Conservation (phyloP, 1,139 yeast species). For the Pneumocystis carinii region DNA sequence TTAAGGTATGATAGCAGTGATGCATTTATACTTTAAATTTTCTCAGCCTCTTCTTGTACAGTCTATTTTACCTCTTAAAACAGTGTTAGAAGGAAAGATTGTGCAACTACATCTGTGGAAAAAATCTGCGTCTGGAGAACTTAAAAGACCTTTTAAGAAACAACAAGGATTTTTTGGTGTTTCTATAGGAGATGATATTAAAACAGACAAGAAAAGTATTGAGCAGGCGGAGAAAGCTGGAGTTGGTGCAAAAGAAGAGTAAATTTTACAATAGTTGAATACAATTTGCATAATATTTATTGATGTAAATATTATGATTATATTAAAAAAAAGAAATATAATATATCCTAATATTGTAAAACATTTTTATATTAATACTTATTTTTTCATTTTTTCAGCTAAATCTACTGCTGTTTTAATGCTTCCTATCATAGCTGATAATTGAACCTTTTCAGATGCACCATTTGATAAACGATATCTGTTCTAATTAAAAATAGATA, state of each 20-base stretch:
- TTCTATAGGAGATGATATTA: constrained; percentile 43
- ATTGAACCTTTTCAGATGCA: constrained; percentile 79
- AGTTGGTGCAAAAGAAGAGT: constrained; percentile 88
- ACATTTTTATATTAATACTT: not conserved
- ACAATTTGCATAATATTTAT: not conserved
- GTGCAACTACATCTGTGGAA: constrained; percentile 85
- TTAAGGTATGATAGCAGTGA: constrained; percentile 94
- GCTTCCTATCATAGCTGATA: constrained; percentile 80
- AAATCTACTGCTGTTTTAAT: constrained; percentile 44
- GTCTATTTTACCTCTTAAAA: constrained; percentile 75
- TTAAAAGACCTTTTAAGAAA: constrained; percentile 93
- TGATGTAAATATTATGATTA: not conserved
- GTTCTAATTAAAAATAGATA: constrained; percentile 54
- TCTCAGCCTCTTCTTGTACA: constrained; percentile 96
- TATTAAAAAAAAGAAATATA: not conserved
- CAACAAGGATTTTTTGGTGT: constrained; percentile 59
- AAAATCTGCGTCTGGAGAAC: constrained; percentile 71
- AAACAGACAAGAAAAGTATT: constrained; percentile 76
- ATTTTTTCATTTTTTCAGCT: constrained; percentile 15
- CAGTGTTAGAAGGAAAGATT: constrained; percentile 79
- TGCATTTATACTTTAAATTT: constrained; percentile 96
- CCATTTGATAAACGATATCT: constrained; percentile 87
- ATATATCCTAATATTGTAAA: not conserved
- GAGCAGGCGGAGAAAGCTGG: constrained; percentile 74
- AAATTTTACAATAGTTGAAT: constrained; percentile 18